Base-by-base conservation (phyloP, 345 rosid genomes). In the Hevea brasiliensis region DNA sequence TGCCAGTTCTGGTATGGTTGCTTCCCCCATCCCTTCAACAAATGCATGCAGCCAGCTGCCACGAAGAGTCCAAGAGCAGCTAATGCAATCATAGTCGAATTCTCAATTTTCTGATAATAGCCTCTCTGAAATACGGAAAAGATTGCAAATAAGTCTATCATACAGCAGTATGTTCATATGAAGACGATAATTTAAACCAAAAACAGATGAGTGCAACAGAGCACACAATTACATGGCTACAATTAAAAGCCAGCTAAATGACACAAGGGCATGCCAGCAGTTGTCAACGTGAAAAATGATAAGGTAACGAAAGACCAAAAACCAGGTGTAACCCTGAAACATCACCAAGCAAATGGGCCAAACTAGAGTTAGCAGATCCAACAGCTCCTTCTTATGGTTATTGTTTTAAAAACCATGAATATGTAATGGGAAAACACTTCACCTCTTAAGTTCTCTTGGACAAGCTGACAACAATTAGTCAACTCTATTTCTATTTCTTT, bases 1-100 rank as follows among this genome's bases (percentile, higher is more conserved):
- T 86, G 97, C 90, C 91, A 87, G 82, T 89, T 87, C 71, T 86
- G 92, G 77, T 89, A 89, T 7, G 92, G 99, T 79, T 91, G 96
- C 87, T 95, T 95, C 65, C 99, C 99, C 84, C 88, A 85, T 59
- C 81, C 86, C 87, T 94, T 91, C 83, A 95, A 70, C 41, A 86
- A 69, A 84, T 89, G 84, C 90, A 95, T 87, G 80, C 94, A 92
- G 60, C 88, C 92, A 70, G 94, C 89, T 17, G 94, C 91, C 1
- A 62, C 27, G 71, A 91, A 93, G 62, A 95, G 82, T 47, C 90
- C 94, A 26, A 90, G 13, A 10, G 96, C 92, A 50, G 88, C 86
- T 10, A 88, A 55, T 54, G 88, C 89, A 62, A 92, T 74, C 81
- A 91, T 79, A 13, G 93, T 87, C 60, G 98, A 77, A 56, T 95